phyloP scores from a whole-genome alignment of 306 rosid species.

The Rosa lucieae region DNA sequence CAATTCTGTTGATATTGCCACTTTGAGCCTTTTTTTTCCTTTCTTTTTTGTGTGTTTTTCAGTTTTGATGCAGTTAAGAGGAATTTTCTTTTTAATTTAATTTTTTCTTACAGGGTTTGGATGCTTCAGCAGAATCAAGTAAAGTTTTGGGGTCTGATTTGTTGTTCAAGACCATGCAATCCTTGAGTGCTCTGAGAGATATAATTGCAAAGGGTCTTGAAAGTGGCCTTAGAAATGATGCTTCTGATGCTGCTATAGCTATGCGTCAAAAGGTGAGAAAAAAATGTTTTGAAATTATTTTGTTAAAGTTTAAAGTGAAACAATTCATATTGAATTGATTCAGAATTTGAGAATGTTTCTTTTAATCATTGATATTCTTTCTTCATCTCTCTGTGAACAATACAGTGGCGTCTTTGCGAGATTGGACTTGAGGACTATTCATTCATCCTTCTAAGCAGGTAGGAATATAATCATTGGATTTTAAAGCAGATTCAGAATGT shows the following conservation, averaged over 20 bases:
- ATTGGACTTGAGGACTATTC: conserved; percentile 95
- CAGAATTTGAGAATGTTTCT: conserved; percentile 19
- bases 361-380: conserved; percentile 23
- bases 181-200: conserved; percentile 71
- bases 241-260: conserved; percentile 91
- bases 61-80: conserved; percentile 20
- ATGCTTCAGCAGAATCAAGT: conserved; percentile 53
- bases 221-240: conserved; percentile 99
- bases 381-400: conserved; percentile 29
- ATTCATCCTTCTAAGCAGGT: conserved; percentile 96
- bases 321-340: conserved; percentile 13
- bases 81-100: conserved; percentile 19
- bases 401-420: conserved; percentile 98
- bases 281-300: conserved; percentile 24
- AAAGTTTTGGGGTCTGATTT: conserved; percentile 35
- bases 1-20: neutral
- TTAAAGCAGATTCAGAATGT: neutral
- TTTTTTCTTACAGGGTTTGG: conserved; percentile 64
- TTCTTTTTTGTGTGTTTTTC: neutral
- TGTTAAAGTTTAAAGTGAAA: conserved; percentile 19
- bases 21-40: neutral
- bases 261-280: conserved; percentile 89
- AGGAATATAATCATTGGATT: conserved; percentile 22
- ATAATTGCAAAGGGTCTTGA: conserved; percentile 73
- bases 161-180: conserved; percentile 76